These are phyloP conservation scores for Chaetoceros muelleri DNA, from an alignment of 108 stramenopile genomes.

Conservation along the genomic window DNA sequence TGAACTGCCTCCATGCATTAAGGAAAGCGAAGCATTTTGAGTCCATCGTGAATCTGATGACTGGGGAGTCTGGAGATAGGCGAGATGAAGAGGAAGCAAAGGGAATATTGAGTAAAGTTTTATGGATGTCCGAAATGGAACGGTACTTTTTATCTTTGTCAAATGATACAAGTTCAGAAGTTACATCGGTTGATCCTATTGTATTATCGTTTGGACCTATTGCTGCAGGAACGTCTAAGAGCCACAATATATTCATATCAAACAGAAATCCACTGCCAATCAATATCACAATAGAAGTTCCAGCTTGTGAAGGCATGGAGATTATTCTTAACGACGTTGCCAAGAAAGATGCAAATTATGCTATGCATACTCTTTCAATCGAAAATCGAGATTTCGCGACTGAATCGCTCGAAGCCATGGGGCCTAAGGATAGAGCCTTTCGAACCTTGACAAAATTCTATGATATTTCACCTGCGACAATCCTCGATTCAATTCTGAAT, in stretches of 20 bases:
- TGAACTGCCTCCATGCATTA: background rate
- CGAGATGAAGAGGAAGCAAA: background rate
- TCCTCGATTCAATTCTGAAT: no score
- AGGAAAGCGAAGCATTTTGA: background rate
- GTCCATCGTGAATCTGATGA: background rate
- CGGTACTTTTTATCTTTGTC: background rate
- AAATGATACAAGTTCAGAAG: background rate
- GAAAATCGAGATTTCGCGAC: no score
- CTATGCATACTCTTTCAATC: no score
- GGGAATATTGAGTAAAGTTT: no score
- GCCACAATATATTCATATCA: background rate
- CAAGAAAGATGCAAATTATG: background rate
- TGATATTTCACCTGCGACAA: no score
- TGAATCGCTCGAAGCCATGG: no score
- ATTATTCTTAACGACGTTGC: background rate
- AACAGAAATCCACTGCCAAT: background rate
- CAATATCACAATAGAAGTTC: background rate
- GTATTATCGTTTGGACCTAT: background rate
- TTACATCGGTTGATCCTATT: background rate
- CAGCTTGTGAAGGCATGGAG: background rate
- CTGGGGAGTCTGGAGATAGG: background rate
- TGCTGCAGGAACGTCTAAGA: background rate
- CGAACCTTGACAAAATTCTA: no score
- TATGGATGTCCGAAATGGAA: no score
- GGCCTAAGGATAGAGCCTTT: no score